phyloP scores from a whole-genome alignment of 352 stramenopile genomes.

The Globisporangium ultimum region DNA sequence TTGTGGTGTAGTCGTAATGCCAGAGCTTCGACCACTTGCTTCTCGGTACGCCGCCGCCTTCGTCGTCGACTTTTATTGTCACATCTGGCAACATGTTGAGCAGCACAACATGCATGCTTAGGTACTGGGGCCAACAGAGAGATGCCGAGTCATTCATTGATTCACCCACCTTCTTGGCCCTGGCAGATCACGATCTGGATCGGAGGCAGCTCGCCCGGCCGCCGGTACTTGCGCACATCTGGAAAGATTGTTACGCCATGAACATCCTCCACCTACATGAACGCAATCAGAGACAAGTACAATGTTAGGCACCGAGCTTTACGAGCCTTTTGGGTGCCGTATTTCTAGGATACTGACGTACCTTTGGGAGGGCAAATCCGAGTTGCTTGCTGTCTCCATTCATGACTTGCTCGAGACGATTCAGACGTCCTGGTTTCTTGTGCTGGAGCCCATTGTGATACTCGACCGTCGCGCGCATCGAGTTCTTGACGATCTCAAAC shows the following conservation, averaged over 20 bases:
- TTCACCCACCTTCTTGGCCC: slow-evolving; percentile 70
- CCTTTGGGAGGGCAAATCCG: slow-evolving; percentile 69
- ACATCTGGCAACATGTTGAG: slow-evolving; percentile 42
- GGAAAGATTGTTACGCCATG: slow-evolving; percentile 73
- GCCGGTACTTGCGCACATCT: slow-evolving; percentile 69
- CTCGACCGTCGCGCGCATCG: slow-evolving; percentile 97
- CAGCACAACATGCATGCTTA: not conserved
- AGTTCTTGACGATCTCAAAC: slow-evolving; percentile 99
- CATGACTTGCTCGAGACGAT: slow-evolving; percentile 66
- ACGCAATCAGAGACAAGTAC: not conserved
- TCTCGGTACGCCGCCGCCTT: slow-evolving; percentile 96
- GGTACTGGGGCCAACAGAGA: no score
- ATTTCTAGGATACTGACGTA: slow-evolving; percentile 16
- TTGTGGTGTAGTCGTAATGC: slow-evolving; percentile 99
- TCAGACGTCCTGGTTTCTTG: slow-evolving; percentile 35
- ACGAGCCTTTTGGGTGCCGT: not conserved
- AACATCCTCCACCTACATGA: slow-evolving; percentile 33
- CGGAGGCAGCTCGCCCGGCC: slow-evolving; percentile 69
- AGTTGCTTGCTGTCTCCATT: slow-evolving; percentile 57
- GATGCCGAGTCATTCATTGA: no score
- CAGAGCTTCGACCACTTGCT: slow-evolving; percentile 97
- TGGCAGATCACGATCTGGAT: slow-evolving; percentile 98
- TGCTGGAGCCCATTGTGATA: slow-evolving; percentile 78
- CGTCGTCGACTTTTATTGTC: slow-evolving; percentile 98
- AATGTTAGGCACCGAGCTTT: not conserved